These are phyloP conservation scores for Tetrahymena borealis DNA, from an alignment of 73 alveolate genomes.

Conservation along the genomic window DNA sequence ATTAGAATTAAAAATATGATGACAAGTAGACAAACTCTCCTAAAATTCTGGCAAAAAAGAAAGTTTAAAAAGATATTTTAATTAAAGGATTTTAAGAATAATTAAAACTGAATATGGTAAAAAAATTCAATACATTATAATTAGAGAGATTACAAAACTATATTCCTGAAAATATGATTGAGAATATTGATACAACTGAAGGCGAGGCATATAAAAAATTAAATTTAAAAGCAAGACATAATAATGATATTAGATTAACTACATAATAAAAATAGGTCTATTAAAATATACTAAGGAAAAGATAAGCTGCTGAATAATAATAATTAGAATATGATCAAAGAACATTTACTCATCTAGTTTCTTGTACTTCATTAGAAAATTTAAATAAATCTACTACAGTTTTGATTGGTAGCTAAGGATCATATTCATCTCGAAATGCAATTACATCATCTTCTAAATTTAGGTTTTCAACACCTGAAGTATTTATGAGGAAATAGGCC, in stretches of 20 bases:
- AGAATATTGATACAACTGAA: background rate
- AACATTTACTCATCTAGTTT: background rate
- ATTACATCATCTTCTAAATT: too few relatives aligned
- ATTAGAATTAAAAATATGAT: background rate
- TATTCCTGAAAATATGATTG: background rate
- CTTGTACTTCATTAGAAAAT: background rate
- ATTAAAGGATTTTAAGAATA: background rate
- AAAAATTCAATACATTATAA: background rate
- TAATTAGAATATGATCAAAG: background rate
- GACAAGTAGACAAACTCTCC: background rate
- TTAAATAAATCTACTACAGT: too few relatives aligned
- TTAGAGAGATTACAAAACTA: background rate
- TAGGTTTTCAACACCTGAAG: too few relatives aligned
- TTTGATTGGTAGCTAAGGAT: too few relatives aligned
- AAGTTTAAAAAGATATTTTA: background rate
- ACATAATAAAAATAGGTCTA: background rate
- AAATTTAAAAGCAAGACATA: background rate
- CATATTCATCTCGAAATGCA: too few relatives aligned
- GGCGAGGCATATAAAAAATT: background rate
- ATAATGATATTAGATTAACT: background rate
- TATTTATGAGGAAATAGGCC: too few relatives aligned
- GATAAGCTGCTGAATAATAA: background rate
- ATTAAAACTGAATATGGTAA: background rate
- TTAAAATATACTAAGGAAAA: background rate
- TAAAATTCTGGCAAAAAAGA: background rate